Base-by-base conservation (phyloP, 768 basidiomycete genomes). In the Lentinula boryana region DNA sequence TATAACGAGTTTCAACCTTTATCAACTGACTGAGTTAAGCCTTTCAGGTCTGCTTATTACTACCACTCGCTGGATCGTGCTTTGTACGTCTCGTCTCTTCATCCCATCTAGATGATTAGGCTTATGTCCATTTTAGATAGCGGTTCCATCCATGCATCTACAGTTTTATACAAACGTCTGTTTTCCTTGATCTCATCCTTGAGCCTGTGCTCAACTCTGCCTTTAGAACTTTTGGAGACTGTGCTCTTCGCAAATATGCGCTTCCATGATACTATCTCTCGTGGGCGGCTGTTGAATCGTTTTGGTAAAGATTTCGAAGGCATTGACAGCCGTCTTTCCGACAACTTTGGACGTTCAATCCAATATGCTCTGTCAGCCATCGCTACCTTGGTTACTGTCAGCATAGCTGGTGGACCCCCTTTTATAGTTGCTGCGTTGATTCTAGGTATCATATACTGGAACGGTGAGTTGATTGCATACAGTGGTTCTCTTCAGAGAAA, bases 301-400 rank as follows among this genome's bases (percentile, higher is more conserved):
- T 89, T 91, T 63, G 93, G 94, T 46, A 95, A 95, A 71, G 94
- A 95, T 69, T 90, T 95, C 60, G 93, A 95, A 76, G 89, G 80
- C 27, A 84, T 95, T 52, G 93, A 95, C 68, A 93, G 91, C 64
- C 84, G 69, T 56, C 80, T 93, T 63, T 83, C 93, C 1, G 92
- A 96, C 67, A 87, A 93, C 72, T 93, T 93, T 72, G 91, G 91
- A 5, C 83, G 89, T 55, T 92, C 88, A 67, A 71, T 89, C 43
- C 81, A 87, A 51, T 88, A 88, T 67, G 83, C 74, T 21, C 72
- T 95, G n/a, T 87, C 86, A 35, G 84, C 86, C 6, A 33, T 77
- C 15, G 89, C 90, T 0, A 93, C 90, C 1, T 74, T 95, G 32
- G 65, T 87, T 44, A 88, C 89, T 10, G 81, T 95, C 65, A 88